Evolutionary conservation across 306 rosid species (phyloP).

Genomic region (Citrullus amarus): DNA sequence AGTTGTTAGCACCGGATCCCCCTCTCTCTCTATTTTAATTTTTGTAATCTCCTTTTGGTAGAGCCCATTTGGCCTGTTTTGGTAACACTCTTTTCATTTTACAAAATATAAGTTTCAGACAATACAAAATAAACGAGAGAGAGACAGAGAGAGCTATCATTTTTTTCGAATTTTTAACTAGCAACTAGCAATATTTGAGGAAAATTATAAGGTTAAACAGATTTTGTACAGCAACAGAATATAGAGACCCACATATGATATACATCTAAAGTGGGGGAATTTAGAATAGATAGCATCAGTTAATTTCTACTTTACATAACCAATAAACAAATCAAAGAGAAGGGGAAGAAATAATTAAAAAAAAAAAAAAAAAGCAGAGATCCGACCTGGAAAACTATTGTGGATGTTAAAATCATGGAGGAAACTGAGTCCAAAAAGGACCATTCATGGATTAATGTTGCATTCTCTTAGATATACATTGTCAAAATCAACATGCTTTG

Average conservation of each 20-base stretch:
- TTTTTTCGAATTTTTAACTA: neutral
- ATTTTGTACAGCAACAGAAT: neutral
- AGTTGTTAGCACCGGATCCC: neutral
- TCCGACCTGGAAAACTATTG: slow-evolving; percentile 10
- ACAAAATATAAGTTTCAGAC: neutral
- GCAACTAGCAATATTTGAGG: neutral
- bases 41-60: no score
- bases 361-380: neutral
- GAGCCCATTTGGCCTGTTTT: neutral
- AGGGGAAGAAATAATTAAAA: neutral
- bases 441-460: slow-evolving; percentile 47
- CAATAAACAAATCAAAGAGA: neutral
- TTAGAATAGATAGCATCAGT: neutral
- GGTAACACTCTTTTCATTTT: neutral
- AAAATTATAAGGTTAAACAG: neutral
- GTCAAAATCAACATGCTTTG: slow-evolving; percentile 38
- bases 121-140: neutral
- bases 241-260: neutral
- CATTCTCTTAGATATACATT: slow-evolving; percentile 49
- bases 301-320: slow-evolving; percentile 2
- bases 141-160: neutral
- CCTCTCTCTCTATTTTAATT: neutral
- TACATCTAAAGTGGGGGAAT: neutral
- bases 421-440: neutral
- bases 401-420: slow-evolving; percentile 4